A percentile compares a stretch with the other conserved stretches of the same genome.
phyloP scores from a whole-genome alignment of 2,329 filamentous ascomycete species.

The Onygenales sp. region DNA sequence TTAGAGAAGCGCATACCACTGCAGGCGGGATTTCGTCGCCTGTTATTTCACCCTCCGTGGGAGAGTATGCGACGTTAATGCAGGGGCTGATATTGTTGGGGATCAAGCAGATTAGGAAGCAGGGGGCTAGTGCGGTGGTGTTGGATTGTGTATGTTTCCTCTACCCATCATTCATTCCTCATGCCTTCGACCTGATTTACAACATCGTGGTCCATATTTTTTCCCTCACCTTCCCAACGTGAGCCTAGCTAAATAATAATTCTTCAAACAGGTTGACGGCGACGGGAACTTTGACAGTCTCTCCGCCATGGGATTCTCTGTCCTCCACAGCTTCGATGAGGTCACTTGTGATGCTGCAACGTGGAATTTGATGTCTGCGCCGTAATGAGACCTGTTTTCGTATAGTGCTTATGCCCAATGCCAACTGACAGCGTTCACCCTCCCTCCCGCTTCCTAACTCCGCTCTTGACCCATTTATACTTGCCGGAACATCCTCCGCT shows the following conservation, averaged over 20 bases:
- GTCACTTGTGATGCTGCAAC: slow-evolving; percentile 59
- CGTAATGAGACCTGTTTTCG: not conserved
- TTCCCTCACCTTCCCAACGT: not conserved
- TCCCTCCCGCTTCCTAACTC: too few relatives aligned
- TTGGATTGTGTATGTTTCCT: slow-evolving; percentile 62
- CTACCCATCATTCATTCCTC: not conserved
- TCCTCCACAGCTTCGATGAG: slow-evolving; percentile 73
- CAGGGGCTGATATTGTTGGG: slow-evolving; percentile 75
- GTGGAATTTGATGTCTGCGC: slow-evolving; percentile 34
- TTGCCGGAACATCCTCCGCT: too few relatives aligned
- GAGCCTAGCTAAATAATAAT: slow-evolving; percentile 8
- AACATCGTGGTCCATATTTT: not conserved
- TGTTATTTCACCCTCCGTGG: slow-evolving; percentile 59
- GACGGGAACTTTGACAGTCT: slow-evolving; percentile 67
- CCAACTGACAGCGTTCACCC: too few relatives aligned
- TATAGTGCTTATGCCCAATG: too few relatives aligned
- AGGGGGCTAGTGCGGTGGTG: slow-evolving; percentile 63
- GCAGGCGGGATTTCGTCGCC: slow-evolving; percentile 73
- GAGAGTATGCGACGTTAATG: slow-evolving; percentile 60
- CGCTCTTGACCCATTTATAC: too few relatives aligned
- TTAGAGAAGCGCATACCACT: slow-evolving; percentile 48
- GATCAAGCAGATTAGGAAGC: slow-evolving; percentile 69
- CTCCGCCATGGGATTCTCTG: slow-evolving; percentile 68
- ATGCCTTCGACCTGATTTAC: not conserved
- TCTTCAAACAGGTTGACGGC: slow-evolving; percentile 48